Conservation (phyloP, 495 filamentous ascomycete species). For the Immersiella caudata region DNA sequence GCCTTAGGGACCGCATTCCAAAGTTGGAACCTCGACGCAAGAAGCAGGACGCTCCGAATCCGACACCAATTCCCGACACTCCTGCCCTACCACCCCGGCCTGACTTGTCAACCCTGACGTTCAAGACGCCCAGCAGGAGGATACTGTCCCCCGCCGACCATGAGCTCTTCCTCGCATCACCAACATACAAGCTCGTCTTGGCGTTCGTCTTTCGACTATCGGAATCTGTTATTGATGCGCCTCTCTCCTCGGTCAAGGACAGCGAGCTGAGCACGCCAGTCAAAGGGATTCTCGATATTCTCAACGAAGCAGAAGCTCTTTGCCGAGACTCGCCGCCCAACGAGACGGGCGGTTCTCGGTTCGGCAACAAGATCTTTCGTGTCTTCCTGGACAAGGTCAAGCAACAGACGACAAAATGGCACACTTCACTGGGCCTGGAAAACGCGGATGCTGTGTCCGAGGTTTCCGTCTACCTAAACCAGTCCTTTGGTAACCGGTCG, state of each 20-base stretch:
- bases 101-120: slow-evolving; percentile 62
- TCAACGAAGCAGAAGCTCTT: slow-evolving; percentile 66
- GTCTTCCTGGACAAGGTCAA: slow-evolving; percentile 74
- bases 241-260: slow-evolving; percentile 66
- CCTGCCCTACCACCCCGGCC: slow-evolving; percentile 72
- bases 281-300: slow-evolving; percentile 65
- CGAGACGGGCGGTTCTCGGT: slow-evolving; percentile 84
- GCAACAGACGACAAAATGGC: slow-evolving; percentile 59
- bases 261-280: slow-evolving; percentile 59
- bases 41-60: slow-evolving; percentile 55
- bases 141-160: slow-evolving; percentile 83
- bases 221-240: slow-evolving; percentile 75
- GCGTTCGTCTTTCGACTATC: slow-evolving; percentile 86
- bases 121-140: slow-evolving; percentile 67
- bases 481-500: slow-evolving; percentile 81
- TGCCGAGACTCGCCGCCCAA: slow-evolving; percentile 71
- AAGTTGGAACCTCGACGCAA: slow-evolving; percentile 67
- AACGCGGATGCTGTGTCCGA: slow-evolving; percentile 64
- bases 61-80: slow-evolving; percentile 70
- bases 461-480: slow-evolving; percentile 74
- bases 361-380: slow-evolving; percentile 92
- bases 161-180: slow-evolving; percentile 75
- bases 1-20: slow-evolving; percentile 65
- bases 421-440: slow-evolving; percentile 57
- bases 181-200: slow-evolving; percentile 74